phyloP scores from a whole-genome alignment of 169 alveolate genomes.

The Amoebophrya sp. region DNA sequence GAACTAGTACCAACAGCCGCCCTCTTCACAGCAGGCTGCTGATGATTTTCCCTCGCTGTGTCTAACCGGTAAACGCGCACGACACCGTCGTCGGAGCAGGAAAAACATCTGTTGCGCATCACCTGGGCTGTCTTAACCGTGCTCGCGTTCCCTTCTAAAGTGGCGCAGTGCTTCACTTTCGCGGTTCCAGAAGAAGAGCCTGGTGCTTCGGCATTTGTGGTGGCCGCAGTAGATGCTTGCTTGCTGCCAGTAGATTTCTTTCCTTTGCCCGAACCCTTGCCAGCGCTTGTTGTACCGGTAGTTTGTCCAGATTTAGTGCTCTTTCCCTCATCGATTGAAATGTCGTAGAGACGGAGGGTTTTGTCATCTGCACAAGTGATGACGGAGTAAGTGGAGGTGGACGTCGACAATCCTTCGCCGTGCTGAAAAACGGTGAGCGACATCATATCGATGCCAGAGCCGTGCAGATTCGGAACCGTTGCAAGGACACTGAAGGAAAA shows the following conservation, averaged over 20 bases:
- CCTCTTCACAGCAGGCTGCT: too few relatives aligned
- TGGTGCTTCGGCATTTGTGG: neutral
- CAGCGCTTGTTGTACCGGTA: neutral
- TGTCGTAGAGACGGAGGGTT: neutral
- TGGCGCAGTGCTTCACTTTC: neutral
- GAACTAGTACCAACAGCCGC: too few relatives aligned
- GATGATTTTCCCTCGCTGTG: neutral
- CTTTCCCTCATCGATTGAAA: neutral
- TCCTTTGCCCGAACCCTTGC: neutral
- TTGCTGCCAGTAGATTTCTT: neutral
- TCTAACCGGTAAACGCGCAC: neutral
- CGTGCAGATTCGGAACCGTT: neutral
- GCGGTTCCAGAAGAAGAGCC: too few relatives aligned
- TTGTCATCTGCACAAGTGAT: neutral
- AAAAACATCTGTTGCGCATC: neutral
- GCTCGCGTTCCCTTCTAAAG: neutral
- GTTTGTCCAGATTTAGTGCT: too few relatives aligned
- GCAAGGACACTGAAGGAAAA: too few relatives aligned
- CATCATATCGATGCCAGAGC: neutral
- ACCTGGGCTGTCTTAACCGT: neutral
- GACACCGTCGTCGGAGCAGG: neutral
- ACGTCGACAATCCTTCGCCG: neutral
- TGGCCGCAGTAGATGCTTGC: neutral
- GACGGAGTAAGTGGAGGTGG: neutral
- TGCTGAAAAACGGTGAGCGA: neutral